Evolutionary conservation across 1,284 basidiomycete species (phyloP).

Genomic region (Tylopilus sp.): DNA sequence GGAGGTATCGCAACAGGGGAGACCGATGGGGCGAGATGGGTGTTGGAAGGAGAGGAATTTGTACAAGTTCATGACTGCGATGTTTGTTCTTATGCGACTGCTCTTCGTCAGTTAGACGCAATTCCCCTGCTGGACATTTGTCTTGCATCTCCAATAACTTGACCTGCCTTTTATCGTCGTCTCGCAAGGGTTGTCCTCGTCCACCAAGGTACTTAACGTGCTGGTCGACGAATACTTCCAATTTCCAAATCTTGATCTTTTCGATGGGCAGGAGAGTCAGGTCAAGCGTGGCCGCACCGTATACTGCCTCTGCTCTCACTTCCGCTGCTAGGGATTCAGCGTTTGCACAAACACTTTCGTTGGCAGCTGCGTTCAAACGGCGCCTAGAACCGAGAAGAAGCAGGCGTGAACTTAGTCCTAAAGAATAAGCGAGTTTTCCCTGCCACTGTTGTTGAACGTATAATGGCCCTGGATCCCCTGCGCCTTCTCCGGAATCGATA

Average conservation of each 20-base stretch:
- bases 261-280: conserved; percentile 83
- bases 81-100: conserved; percentile 16
- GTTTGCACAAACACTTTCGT: neutral
- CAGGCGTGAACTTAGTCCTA: conserved; percentile 79
- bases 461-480: conserved; percentile 27
- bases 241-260: conserved; percentile 82
- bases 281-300: conserved; percentile 73
- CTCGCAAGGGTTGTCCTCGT: neutral
- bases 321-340: conserved; percentile 5
- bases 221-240: conserved; percentile 77
- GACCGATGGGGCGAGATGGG: conserved; percentile 30
- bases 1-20: conserved; percentile 20
- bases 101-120: conserved; percentile 71
- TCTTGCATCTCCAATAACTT: conserved; percentile 23
- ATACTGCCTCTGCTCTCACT: conserved; percentile 8
- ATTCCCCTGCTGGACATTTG: conserved; percentile 19
- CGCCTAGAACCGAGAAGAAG: conserved; percentile 67
- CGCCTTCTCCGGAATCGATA: conserved; percentile 49
- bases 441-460: conserved; percentile 93
- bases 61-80: conserved; percentile 33
- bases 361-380: conserved; percentile 2
- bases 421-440: conserved; percentile 81
- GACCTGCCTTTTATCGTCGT: conserved; percentile 11
- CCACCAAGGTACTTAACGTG: conserved; percentile 13
- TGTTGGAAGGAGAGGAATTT: conserved; percentile 61